Conservation (phyloP, 257 asterid species). For the Solanum ossicruentum region DNA sequence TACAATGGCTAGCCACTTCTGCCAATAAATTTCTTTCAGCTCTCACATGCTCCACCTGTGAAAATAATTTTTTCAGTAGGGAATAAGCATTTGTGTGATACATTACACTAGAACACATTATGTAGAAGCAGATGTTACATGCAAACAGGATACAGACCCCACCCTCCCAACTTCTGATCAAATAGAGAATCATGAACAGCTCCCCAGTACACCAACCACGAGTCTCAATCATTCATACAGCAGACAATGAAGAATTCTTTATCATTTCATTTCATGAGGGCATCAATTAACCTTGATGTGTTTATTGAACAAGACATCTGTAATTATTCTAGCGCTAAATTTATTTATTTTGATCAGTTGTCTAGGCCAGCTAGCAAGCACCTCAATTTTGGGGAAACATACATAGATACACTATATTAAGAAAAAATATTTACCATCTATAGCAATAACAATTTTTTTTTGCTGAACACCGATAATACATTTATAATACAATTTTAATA, state of each 20-base stretch:
- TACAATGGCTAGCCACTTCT: constrained; percentile 17
- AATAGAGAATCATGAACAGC: not conserved
- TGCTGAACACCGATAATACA: too few species aligned
- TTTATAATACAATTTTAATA: too few species aligned
- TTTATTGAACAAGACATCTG: not conserved
- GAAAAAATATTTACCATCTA: too few species aligned
- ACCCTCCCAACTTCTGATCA: not conserved
- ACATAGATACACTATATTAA: too few species aligned
- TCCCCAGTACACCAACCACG: not conserved
- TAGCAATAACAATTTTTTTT: too few species aligned
- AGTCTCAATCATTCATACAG: not conserved
- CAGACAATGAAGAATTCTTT: not conserved
- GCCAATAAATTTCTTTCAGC: constrained; percentile 18
- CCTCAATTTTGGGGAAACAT: not conserved
- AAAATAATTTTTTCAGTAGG: constrained; percentile 1
- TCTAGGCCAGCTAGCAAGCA: not conserved
- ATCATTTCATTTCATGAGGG: not conserved
- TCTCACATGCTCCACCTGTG: constrained; percentile 16
- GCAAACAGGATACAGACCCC: not conserved
- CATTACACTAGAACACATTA: not conserved
- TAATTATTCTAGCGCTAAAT: not conserved
- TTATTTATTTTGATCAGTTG: not conserved
- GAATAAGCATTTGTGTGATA: not conserved
- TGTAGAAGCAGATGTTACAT: not conserved
- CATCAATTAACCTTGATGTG: not conserved